Evolutionary conservation across 73 alveolate species (phyloP).

Genomic region (Uronychia binucleata): DNA sequence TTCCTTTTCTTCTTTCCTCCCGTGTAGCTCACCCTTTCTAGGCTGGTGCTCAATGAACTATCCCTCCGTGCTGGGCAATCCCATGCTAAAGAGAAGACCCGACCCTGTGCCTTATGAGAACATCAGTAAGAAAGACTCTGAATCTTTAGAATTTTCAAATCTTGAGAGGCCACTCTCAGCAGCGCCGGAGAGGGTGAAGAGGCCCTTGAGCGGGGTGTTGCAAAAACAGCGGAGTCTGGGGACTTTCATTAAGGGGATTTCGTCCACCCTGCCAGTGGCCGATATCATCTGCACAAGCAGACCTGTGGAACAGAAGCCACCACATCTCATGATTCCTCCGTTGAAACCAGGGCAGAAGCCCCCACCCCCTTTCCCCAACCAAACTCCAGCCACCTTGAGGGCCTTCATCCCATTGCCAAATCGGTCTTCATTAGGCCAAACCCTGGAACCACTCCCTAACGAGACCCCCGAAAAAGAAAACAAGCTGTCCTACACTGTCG

Average conservation of each 20-base stretch:
- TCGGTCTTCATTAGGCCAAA: not conserved
- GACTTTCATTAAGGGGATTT: not conserved
- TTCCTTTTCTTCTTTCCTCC: not conserved
- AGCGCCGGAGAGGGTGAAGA: not conserved
- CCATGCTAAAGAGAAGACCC: slow-evolving; percentile 22
- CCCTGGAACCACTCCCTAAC: too few relatives aligned
- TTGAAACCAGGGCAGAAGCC: not conserved
- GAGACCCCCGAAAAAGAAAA: not conserved
- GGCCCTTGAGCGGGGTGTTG: slow-evolving; percentile 30
- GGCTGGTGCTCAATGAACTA: slow-evolving; percentile 77
- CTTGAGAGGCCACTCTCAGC: slow-evolving; percentile 13
- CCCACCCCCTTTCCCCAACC: not conserved
- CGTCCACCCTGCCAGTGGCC: not conserved
- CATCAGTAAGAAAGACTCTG: not conserved
- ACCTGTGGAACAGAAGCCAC: not conserved
- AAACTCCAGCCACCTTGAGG: slow-evolving; percentile 30
- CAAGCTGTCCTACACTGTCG: not conserved
- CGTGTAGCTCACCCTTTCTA: not conserved
- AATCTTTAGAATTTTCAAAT: slow-evolving; percentile 11
- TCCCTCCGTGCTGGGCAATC: slow-evolving; percentile 25
- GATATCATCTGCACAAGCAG: not conserved
- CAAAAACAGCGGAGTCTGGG: not conserved
- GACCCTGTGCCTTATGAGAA: not conserved
- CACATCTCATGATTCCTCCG: not conserved
- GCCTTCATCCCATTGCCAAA: not conserved